Base-by-base conservation (phyloP, 305 asterid genomes). In the Striga hermonthica region DNA sequence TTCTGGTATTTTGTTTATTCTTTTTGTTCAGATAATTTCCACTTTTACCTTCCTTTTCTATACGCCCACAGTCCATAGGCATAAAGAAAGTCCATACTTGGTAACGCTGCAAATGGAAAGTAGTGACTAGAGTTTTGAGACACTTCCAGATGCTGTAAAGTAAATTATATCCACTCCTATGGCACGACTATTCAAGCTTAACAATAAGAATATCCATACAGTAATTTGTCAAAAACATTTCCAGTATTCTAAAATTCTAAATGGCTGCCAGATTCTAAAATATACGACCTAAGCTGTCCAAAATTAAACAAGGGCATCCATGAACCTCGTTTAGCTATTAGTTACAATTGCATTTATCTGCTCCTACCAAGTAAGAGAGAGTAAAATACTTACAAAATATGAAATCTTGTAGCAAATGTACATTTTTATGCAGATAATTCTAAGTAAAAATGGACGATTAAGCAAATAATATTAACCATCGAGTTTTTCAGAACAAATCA, bases 401-500 rank as follows among this genome's bases (percentile, higher is more conserved):
- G 2, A 22, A 22, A 2, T 22, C 31, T 22, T 22, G 1, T 2
- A 22, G 31, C 31, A 22, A 22, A 22, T 22, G 31, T 22, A 22
- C 31, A 22, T 22, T 22, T 22, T 22, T 22, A 22, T 22, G 31
- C 31, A 22, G 31, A 22, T 22, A 22, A 22, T 22, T 22, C 2
- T 1, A 22, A 22, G 31, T 22, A 22, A 22, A 22, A 22, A 22
- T 22, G 31, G 31, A 22, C 1, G 2, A 22, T 22, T 22, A 22
- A 22, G 31, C 31, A 22, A 22, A 22, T 22, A 22, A 22, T 22
- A 22, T 22, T 22, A 22, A 22, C 31, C 31, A 22, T 22, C 31
- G 31, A 22, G 31, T 22, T 22, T 22, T 36, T 59, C 13, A 58
- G 56, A 65, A 76, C 72, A 64, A 64, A 73, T 40, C 81, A 64